These are phyloP conservation scores for Arxiozyma slooffiae DNA, from an alignment of 1,139 yeast genomes.

Conservation along the genomic window DNA sequence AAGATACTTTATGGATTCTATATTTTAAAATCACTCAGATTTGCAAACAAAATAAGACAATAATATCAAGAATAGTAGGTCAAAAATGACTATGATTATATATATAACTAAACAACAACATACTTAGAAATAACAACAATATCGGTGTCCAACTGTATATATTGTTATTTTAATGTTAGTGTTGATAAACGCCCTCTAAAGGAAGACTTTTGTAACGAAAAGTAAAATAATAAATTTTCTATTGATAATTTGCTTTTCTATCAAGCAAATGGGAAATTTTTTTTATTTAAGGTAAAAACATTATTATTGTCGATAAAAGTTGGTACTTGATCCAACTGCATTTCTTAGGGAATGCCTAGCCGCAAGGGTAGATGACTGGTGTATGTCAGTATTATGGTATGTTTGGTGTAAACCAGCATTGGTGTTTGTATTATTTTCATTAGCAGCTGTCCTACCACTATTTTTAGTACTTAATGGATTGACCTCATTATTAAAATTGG, in stretches of 20 bases:
- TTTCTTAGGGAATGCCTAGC: slow-evolving; percentile 19
- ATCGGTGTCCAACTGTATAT: too few relatives aligned
- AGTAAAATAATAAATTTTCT: too few relatives aligned
- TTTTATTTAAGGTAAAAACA: slow-evolving; percentile 11
- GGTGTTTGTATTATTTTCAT: background rate
- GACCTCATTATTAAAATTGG: slow-evolving; percentile 19
- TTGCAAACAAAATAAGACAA: background rate
- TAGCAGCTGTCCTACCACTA: background rate
- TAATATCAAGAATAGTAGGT: background rate
- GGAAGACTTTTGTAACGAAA: too few relatives aligned
- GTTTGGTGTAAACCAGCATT: background rate
- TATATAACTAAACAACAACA: background rate
- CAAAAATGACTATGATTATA: too few relatives aligned
- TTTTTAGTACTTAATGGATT: slow-evolving; percentile 19
- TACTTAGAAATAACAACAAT: too few relatives aligned
- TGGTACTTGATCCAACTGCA: slow-evolving; percentile 14
- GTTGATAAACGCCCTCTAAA: too few relatives aligned
- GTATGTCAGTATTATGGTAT: background rate
- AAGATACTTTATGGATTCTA: too few relatives aligned
- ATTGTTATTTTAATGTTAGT: too few relatives aligned
- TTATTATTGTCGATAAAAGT: slow-evolving; percentile 13
- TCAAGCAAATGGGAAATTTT: slow-evolving; percentile 3
- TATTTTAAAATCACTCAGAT: background rate
- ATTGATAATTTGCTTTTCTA: too few relatives aligned
- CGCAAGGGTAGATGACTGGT: slow-evolving; percentile 5